Evolutionary conservation across 1,284 basidiomycete genomes (phyloP).

Genomic region (Cutaneotrichosporon cutaneum): DNA sequence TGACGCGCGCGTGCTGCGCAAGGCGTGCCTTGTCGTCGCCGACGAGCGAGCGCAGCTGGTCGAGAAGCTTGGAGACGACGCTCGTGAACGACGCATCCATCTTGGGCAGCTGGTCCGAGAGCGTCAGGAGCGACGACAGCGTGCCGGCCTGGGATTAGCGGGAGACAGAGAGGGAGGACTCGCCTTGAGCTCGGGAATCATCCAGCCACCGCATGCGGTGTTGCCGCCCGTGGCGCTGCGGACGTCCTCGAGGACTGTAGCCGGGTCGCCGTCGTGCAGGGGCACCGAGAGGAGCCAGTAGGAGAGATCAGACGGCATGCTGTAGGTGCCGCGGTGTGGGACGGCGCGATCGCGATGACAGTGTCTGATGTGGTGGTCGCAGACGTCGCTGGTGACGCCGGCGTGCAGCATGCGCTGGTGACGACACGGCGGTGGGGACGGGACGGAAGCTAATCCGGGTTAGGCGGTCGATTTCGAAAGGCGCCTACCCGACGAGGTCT

Average conservation of each 20-base stretch:
- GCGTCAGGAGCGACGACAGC: slow-evolving; percentile 79
- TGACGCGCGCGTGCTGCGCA: slow-evolving; percentile 70
- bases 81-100: slow-evolving; percentile 84
- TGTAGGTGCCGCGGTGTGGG: slow-evolving; percentile 2
- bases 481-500: neutral
- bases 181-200: slow-evolving; percentile 54
- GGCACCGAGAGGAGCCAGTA: slow-evolving; percentile 60
- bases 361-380: neutral
- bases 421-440: slow-evolving; percentile 5
- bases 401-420: neutral
- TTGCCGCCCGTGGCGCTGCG: slow-evolving; percentile 48
- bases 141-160: slow-evolving; percentile 74
- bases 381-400: neutral
- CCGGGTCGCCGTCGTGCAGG: slow-evolving; percentile 55
- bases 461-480: neutral
- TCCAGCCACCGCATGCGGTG: slow-evolving; percentile 45
- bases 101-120: slow-evolving; percentile 92
- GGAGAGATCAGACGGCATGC: slow-evolving; percentile 57
- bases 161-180: slow-evolving; percentile 13
- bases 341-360: slow-evolving; percentile 7
- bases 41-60: slow-evolving; percentile 84
- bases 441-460: neutral
- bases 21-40: slow-evolving; percentile 85
- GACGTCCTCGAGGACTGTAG: slow-evolving; percentile 55
- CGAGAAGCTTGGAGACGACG: slow-evolving; percentile 87